phyloP scores from a whole-genome alignment of 345 rosid species.

The Boechera stricta region DNA sequence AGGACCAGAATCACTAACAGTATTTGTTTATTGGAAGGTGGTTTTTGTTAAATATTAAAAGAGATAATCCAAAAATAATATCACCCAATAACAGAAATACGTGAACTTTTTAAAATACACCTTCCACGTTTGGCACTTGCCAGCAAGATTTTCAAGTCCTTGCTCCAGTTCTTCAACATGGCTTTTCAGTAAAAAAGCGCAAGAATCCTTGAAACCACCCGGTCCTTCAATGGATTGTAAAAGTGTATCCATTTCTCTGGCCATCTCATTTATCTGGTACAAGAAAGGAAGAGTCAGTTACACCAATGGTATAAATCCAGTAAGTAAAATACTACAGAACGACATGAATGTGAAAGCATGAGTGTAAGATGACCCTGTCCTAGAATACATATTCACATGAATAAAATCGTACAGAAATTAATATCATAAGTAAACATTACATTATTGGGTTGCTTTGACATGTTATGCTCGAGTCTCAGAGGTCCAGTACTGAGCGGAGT shows the following conservation, averaged over 20 bases:
- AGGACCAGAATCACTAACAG: constrained; percentile 7
- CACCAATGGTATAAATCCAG: not conserved
- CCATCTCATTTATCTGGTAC: constrained; percentile 81
- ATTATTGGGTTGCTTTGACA: constrained; percentile 77
- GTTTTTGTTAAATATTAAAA: constrained; percentile 25
- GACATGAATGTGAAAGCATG: constrained; percentile 25
- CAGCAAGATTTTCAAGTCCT: constrained; percentile 62
- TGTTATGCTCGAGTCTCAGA: constrained; percentile 57
- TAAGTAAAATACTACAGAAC: constrained; percentile 17
- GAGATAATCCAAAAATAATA: not conserved
- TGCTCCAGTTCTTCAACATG: constrained; percentile 75
- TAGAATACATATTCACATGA: constrained; percentile 26
- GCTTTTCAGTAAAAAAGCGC: constrained; percentile 63
- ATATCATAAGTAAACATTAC: constrained; percentile 49
- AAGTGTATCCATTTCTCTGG: constrained; percentile 75
- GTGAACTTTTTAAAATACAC: constrained; percentile 45
- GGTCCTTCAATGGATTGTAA: constrained; percentile 69
- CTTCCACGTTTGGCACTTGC: constrained; percentile 70
- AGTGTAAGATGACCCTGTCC: constrained; percentile 22
- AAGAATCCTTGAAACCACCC: constrained; percentile 87
- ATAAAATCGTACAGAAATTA: not conserved
- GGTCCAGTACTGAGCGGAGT: constrained; percentile 46
- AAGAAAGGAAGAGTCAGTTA: constrained; percentile 8
- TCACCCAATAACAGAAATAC: constrained; percentile 24
- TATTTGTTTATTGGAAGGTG: constrained; percentile 15